Percentiles rank a stretch among this genome's conserved stretches.
These are phyloP conservation scores for Pseudisothecium myosuroides DNA, from an alignment of 225 moss, liverwort and hornwort genomes.

Conservation along the genomic window DNA sequence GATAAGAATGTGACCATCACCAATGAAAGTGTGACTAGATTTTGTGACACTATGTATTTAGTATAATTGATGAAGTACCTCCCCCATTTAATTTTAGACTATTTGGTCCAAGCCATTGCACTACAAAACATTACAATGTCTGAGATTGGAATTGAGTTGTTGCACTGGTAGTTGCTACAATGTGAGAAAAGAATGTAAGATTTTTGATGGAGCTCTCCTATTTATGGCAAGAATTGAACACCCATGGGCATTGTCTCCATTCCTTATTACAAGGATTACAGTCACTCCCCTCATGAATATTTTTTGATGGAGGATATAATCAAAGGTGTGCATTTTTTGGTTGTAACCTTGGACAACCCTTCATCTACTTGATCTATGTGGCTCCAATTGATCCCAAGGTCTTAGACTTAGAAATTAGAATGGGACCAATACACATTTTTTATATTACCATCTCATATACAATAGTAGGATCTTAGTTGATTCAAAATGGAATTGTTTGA, in stretches of 20 bases:
- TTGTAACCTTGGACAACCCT: not conserved
- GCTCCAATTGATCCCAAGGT: not conserved
- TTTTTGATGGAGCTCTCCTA: too few species aligned
- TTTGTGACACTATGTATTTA: too few species aligned
- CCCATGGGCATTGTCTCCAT: too few species aligned
- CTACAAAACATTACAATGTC: not conserved
- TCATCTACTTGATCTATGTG: not conserved
- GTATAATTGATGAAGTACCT: too few species aligned
- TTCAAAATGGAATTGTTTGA: not conserved
- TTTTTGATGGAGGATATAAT: fast-evolving
- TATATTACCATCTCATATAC: not conserved
- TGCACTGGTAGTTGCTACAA: not conserved
- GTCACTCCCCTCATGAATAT: not conserved
- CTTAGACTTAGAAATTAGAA: not conserved
- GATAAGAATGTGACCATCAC: too few species aligned
- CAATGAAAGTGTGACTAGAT: too few species aligned
- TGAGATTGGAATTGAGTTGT: not conserved
- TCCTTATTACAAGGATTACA: not conserved
- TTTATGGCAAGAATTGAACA: too few species aligned
- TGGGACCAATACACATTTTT: not conserved
- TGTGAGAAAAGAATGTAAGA: not conserved
- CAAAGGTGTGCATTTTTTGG: not conserved
- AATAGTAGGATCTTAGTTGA: not conserved
- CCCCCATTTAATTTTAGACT: too few species aligned
- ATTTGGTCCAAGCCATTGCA: not conserved